These are phyloP conservation scores for Austroboletus festivus DNA, from an alignment of 768 basidiomycete species.

Conservation along the genomic window DNA sequence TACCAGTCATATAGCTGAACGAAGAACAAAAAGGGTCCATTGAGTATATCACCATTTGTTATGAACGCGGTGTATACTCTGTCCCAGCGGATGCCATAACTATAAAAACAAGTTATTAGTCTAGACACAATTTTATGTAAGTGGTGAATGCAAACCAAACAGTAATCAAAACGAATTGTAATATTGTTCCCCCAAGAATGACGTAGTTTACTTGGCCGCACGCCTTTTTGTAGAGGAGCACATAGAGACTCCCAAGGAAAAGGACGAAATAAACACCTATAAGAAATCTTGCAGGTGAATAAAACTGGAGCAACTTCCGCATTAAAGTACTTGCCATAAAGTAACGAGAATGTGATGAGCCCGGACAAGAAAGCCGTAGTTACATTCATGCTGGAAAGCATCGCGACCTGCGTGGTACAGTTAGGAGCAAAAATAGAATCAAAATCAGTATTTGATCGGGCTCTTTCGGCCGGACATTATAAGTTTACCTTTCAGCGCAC, in stretches of 20 bases:
- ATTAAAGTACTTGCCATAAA: slow-evolving; percentile 3
- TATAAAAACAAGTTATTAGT: background rate
- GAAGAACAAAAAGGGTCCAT: slow-evolving; percentile 5
- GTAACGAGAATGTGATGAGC: slow-evolving; percentile 6
- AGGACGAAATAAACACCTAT: slow-evolving; percentile 7
- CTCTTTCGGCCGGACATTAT: background rate
- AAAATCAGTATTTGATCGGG: background rate
- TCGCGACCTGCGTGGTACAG: background rate
- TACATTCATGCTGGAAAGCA: slow-evolving; percentile 1
- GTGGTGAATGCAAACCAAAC: background rate
- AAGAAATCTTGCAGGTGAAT: background rate
- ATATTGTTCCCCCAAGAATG: slow-evolving; percentile 1
- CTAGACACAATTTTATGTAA: background rate
- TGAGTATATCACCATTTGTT: background rate
- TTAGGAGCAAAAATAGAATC: background rate
- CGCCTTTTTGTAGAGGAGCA: background rate
- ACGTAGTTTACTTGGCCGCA: background rate
- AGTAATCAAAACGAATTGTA: slow-evolving; percentile 10
- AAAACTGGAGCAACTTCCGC: background rate
- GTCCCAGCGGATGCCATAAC: slow-evolving; percentile 8
- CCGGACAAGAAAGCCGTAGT: slow-evolving; percentile 9
- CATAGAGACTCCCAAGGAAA: slow-evolving; percentile 6
- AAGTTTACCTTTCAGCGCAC: background rate
- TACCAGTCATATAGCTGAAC: slow-evolving; percentile 2
- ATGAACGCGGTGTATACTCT: slow-evolving; percentile 8